Base-by-base conservation (phyloP, 2,329 filamentous ascomycete genomes). In the Paracamarosporium sp. region DNA sequence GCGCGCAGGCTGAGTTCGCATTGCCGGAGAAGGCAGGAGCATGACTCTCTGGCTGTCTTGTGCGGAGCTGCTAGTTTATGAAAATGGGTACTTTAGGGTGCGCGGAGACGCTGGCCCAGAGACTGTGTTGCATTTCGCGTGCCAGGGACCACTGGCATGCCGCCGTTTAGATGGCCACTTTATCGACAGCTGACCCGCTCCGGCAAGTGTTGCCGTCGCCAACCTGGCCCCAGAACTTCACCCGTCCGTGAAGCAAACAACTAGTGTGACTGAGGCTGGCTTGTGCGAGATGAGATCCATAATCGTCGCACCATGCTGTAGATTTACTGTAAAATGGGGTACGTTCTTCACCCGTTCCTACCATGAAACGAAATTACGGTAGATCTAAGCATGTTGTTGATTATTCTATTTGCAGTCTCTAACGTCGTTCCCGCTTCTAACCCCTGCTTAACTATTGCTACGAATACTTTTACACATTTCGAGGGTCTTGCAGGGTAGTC, bases 171-270 rank as follows among this genome's bases (percentile, higher is more conserved):
- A 53, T 45, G 28, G 30, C 1, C 41, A 35, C 36, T 53, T 45
- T 45, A 36, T 33, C 27, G 40, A 35, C n/a, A 5, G 25, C n/a
- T 25, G 44, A n/a, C 9, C 17, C 11, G 22, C 33, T n/a, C n/a
- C 48, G 48, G 48, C 48, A 51, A 51, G 25, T 51, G 48, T 43
- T 43, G 35, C 48, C 48, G 36, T 47, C n/a, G 36, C 30, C 17
- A n/a, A 6, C 17, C 11, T 48, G 20, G 17, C 45, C 20, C n/a
- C n/a, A n/a, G n/a, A n/a, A n/a, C n/a, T n/a, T n/a, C n/a, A n/a
- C n/a, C n/a, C n/a, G n/a, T n/a, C n/a, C n/a, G n/a, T n/a, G n/a
- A n/a, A 22, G 38, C 38, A 4, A 43, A 9, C 38, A 43, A 13
- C 11, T 13, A 12, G 22, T 8, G 15, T 17, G 17, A 31, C 43